Evolutionary conservation across 805 yeast genomes (phyloP).

Genomic region (Vanderwaltozyma verrucispora): DNA sequence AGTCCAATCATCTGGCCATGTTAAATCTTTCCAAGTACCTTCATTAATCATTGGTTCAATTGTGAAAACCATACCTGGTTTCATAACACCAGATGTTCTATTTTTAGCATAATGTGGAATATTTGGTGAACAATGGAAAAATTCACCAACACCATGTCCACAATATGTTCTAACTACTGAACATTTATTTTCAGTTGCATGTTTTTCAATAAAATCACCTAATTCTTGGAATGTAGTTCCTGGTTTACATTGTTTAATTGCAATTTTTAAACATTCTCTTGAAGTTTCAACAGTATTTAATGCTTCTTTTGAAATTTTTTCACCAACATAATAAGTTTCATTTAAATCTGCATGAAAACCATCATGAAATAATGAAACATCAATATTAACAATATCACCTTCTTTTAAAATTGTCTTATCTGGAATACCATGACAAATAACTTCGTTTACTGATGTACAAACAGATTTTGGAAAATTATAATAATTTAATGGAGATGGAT

Average conservation of each 20-base stretch:
- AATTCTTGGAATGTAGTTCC: conserved; percentile 79
- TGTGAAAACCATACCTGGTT: conserved; percentile 94
- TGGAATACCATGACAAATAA: conserved; percentile 96
- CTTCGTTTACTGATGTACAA: conserved; percentile 91
- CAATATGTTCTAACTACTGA: conserved; percentile 85
- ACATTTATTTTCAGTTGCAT: conserved; percentile 66
- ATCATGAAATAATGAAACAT: conserved; percentile 71
- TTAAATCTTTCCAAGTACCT: conserved; percentile 68
- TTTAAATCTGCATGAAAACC: conserved; percentile 93
- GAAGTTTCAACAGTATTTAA: conserved; percentile 87
- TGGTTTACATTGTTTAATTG: conserved; percentile 81
- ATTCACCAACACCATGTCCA: conserved; percentile 85
- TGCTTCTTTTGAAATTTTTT: conserved; percentile 68
- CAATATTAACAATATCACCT: conserved; percentile 91
- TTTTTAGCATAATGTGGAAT: conserved; percentile 91
- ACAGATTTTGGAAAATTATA: conserved; percentile 86
- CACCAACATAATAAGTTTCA: conserved; percentile 95
- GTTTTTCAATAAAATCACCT: conserved; percentile 81
- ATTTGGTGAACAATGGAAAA: conserved; percentile 87
- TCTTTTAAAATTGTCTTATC: conserved; percentile 79
- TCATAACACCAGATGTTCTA: conserved; percentile 87
- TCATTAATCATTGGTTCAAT: conserved; percentile 94
- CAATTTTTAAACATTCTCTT: conserved; percentile 75
- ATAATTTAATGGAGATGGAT: conserved; percentile 93
- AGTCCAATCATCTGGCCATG: conserved; percentile 99